phyloP scores from a whole-genome alignment of 495 filamentous ascomycete genomes.

The Aspergillus incahuasiensis region DNA sequence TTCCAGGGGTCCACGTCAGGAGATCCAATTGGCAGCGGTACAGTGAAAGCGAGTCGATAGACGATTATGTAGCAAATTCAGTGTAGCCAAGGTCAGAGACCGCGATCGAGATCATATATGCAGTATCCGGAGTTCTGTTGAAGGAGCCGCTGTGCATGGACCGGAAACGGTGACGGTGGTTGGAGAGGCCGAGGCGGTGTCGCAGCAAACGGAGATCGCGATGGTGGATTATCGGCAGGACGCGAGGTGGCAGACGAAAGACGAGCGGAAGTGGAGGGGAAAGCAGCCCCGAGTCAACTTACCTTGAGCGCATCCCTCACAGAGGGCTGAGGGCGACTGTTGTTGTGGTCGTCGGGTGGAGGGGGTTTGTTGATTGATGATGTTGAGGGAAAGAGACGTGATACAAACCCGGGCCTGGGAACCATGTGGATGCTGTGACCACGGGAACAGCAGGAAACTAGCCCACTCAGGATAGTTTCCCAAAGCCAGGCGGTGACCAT shows the following conservation, averaged over 20 bases:
- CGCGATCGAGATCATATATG: background rate
- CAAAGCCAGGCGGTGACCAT: constrained; percentile 12
- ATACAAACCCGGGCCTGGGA: constrained; percentile 10
- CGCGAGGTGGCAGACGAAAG: constrained; percentile 8
- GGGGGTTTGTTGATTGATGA: constrained; percentile 9
- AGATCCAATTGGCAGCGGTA: constrained; percentile 1
- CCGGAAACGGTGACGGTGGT: constrained; percentile 8
- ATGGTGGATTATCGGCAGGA: constrained; percentile 4
- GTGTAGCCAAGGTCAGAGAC: background rate
- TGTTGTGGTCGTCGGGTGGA: constrained; percentile 3
- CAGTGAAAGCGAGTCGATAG: constrained; percentile 2
- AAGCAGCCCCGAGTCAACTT: constrained; percentile 14
- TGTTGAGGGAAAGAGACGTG: constrained; percentile 13
- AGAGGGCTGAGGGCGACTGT: constrained; percentile 17
- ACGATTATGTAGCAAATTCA: background rate
- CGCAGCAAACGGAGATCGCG: constrained; percentile 28
- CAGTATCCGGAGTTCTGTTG: background rate
- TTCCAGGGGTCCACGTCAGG: constrained; percentile 21
- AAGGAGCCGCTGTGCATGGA: constrained; percentile 24
- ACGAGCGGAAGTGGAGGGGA: constrained; percentile 7
- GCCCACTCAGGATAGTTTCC: background rate
- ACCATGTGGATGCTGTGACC: constrained; percentile 19
- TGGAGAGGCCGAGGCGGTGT: constrained; percentile 42
- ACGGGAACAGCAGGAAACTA: constrained; percentile 21
- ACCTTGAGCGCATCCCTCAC: constrained; percentile 22